Evolutionary conservation across 2,329 filamentous ascomycete species (phyloP), one percentile per base, ranked within the genome.

Genomic region (Epichloe coenophiala): DNA sequence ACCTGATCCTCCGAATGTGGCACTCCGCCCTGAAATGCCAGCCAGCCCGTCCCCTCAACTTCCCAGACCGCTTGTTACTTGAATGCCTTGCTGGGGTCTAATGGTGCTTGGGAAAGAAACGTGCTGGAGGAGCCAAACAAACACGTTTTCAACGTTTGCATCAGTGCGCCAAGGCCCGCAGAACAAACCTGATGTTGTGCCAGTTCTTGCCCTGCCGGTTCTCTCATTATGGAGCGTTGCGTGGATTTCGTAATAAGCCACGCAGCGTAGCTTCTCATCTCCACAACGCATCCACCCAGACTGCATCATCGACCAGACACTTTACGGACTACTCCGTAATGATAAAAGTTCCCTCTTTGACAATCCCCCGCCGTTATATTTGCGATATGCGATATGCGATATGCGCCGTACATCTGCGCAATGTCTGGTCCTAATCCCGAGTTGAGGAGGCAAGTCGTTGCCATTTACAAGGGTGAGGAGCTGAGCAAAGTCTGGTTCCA

Each of bases 391-490:
- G 45, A 17, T 17, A 17, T 19, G 19, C 39, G 8, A 33, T 15
- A 45, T 47, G 51, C 36, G 45, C 45, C 12, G 33, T 36, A 13
- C 48, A 7, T 19, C 13, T 35, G 21, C 44, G 31, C 44, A 37
- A 66, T 65, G 64, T 54, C 54, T 44, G 51, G 47, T 19, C 59
- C 68, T 0, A 83, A 78, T 56, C 68, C 71, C 2, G 69, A 77
- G 53, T 75, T 96, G 31, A 81, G 88, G 50, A 74, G 79, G 53
- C 80, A 93, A 63, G 90, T 95, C 44, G 86, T 95, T 56, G 76
- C 78, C 38, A 80, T 95, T 53, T 96, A 95, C 72, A 96, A 95
- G 81, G 86, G 88, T 88, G 31, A 39, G 48, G 31, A 39, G 48
- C n/a, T 15, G 5, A 7, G 5, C 9, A 6, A 2, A 2, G 5